These are phyloP conservation scores for Neofusicoccum cordaticola DNA, from an alignment of 2,329 filamentous ascomycete genomes.

Conservation along the genomic window DNA sequence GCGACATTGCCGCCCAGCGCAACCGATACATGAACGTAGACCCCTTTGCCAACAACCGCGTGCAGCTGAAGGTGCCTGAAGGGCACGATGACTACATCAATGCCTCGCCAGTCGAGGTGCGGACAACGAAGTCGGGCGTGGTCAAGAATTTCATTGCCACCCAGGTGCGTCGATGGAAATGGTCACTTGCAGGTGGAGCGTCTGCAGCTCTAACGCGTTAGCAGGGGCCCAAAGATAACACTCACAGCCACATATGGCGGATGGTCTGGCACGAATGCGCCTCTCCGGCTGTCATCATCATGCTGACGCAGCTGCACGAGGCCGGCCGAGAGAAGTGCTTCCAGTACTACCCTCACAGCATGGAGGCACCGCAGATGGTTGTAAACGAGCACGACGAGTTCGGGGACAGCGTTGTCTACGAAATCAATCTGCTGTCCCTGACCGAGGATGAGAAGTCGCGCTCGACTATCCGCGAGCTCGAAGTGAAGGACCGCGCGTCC, in stretches of 20 bases:
- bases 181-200: neutral
- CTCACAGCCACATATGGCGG: conserved; percentile 83
- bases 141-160: conserved; percentile 78
- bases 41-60: conserved; percentile 81
- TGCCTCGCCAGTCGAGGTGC: conserved; percentile 46
- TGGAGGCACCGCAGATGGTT: conserved; percentile 39
- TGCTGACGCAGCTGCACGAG: conserved; percentile 90
- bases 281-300: conserved; percentile 72
- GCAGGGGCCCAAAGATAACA: conserved; percentile 73
- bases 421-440: conserved; percentile 60
- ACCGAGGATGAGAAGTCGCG: conserved; percentile 55
- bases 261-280: conserved; percentile 89
- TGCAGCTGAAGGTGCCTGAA: conserved; percentile 74
- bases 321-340: conserved; percentile 77
- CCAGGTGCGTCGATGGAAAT: conserved; percentile 50
- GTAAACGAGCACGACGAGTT: conserved; percentile 65
- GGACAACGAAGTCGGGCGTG: conserved; percentile 39
- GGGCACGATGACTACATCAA: conserved; percentile 57
- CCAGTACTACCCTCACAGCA: conserved; percentile 71
- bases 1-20: conserved; percentile 57
- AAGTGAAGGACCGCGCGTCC: conserved; percentile 40
- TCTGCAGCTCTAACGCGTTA: neutral
- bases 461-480: conserved; percentile 72
- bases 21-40: conserved; percentile 91
- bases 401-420: conserved; percentile 64